Evolutionary conservation across 2,329 filamentous ascomycete species (phyloP), one percentile per base, ranked within the genome.

Genomic region (Claviceps digitariae): DNA sequence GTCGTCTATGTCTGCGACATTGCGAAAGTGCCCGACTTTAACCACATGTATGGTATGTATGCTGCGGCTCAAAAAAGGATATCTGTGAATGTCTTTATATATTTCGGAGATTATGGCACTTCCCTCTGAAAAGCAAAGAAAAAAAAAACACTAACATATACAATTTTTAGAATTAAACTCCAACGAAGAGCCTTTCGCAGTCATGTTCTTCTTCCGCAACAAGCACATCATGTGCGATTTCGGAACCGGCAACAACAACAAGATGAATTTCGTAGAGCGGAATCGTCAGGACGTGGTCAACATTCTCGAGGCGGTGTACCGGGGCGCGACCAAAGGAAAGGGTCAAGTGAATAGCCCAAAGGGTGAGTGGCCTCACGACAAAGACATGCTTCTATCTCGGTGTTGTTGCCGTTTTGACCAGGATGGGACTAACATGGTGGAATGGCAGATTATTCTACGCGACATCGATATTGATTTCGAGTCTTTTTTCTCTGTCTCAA

Each of bases 141-240:
- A 41, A 40, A 4, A 40, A 41, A 4, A 41, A 41, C 4, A 29
- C 43, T 52, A 47, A 47, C 17, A 4, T 1, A 10, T 6, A 21
- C 2, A 17, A 8, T 23, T 17, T 7, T 3, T 25, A 56, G 55
- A 56, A 49, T 25, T 56, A 15, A 56, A 55, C 17, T 50, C 55
- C 21, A 56, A 51, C 38, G 55, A 56, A 21, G 87, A 98, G 66
- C 83, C 90, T 0, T 88, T 90, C 72, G 95, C 93, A 3, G 83
- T 97, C 69, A 96, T 96, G 87, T 95, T 76, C 75, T 95, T 95
- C 77, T 95, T 90, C 75, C 82, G 91, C 57, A 98, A 98, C 69
- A 98, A 98, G 69, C 90, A 96, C 72, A 97, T 97, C 82, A 95
- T 94, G 87, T 89, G 87, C 68, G 91, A 97, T 79, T 90, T 96